Percentiles rank a stretch among this genome's conserved stretches.
These are phyloP conservation scores for Colletotrichum sp. DNA, from an alignment of 2,329 filamentous ascomycete genomes.

Conservation along the genomic window DNA sequence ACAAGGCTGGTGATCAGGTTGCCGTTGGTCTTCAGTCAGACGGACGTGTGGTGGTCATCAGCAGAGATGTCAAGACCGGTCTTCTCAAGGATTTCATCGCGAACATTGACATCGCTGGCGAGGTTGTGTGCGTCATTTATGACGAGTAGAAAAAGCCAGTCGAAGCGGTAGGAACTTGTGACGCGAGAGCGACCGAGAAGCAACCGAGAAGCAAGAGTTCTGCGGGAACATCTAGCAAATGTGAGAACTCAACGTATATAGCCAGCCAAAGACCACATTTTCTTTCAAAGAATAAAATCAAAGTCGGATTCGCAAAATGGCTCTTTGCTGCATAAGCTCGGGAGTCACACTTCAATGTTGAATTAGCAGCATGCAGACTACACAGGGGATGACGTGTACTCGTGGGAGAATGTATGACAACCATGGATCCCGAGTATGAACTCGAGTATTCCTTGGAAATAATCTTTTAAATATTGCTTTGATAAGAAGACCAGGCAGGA, in stretches of 20 bases:
- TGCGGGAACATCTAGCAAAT: background rate
- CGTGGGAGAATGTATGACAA: background rate
- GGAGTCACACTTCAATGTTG: background rate
- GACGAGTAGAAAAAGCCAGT: slow-evolving; percentile 36
- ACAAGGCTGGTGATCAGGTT: slow-evolving; percentile 65
- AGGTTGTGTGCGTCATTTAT: slow-evolving; percentile 53
- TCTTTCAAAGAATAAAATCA: background rate
- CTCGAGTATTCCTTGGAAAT: background rate
- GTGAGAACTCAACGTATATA: background rate
- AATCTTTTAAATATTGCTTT: background rate
- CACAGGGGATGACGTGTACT: background rate
- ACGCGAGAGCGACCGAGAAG: background rate
- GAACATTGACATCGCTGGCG: slow-evolving; percentile 44
- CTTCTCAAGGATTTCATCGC: slow-evolving; percentile 53
- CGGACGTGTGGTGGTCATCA: slow-evolving; percentile 64
- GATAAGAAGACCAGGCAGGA: background rate
- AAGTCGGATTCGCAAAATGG: background rate
- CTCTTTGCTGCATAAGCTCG: background rate
- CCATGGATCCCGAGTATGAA: too few relatives aligned
- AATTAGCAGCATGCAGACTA: background rate
- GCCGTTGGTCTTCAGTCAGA: slow-evolving; percentile 71
- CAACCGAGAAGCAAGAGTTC: background rate
- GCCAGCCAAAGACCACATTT: background rate
- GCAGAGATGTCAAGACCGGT: slow-evolving; percentile 64
- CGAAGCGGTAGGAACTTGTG: background rate